phyloP scores from a whole-genome alignment of 2,329 filamentous ascomycete genomes.

The Gnomoniopsis smithogilvyi region DNA sequence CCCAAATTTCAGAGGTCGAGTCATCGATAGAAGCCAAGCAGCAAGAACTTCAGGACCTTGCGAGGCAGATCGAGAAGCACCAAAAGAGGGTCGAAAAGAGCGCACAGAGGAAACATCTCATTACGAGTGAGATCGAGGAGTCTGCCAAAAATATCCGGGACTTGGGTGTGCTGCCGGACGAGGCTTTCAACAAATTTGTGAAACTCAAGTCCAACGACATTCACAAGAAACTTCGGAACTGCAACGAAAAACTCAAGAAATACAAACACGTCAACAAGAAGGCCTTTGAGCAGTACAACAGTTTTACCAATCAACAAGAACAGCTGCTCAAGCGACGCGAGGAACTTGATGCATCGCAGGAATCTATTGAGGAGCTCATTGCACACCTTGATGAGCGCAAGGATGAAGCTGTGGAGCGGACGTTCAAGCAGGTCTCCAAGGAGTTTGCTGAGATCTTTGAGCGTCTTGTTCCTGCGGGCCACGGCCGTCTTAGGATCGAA shows the following conservation, averaged over 20 bases:
- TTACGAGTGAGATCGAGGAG: constrained; percentile 74
- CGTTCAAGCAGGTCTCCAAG: constrained; percentile 94
- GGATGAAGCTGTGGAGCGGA: constrained; percentile 96
- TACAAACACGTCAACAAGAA: constrained; percentile 99
- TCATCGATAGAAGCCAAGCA: constrained; percentile 60
- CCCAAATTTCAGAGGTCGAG: constrained; percentile 55
- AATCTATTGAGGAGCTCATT: constrained; percentile 88
- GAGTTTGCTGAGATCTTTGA: constrained; percentile 94
- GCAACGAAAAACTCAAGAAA: constrained; percentile 90
- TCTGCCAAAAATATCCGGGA: constrained; percentile 88
- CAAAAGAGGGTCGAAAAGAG: constrained; percentile 91
- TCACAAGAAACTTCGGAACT: constrained; percentile 74
- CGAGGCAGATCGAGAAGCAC: constrained; percentile 74
- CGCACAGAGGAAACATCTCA: constrained; percentile 79
- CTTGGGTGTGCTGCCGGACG: constrained; percentile 87
- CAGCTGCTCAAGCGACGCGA: constrained; percentile 78
- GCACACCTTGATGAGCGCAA: constrained; percentile 91
- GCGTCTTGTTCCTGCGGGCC: constrained; percentile 89
- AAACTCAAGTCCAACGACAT: constrained; percentile 74
- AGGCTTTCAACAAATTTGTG: constrained; percentile 88
- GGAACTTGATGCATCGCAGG: constrained; percentile 83
- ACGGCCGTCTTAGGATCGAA: constrained; percentile 89
- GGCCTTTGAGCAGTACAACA: constrained; percentile 98
- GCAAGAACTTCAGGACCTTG: constrained; percentile 70
- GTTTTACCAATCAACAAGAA: constrained; percentile 89